Evolutionary conservation across 225 moss, liverwort and hornwort species (phyloP), one percentile per base, ranked within the genome.

Genomic region (Neckera pumila): DNA sequence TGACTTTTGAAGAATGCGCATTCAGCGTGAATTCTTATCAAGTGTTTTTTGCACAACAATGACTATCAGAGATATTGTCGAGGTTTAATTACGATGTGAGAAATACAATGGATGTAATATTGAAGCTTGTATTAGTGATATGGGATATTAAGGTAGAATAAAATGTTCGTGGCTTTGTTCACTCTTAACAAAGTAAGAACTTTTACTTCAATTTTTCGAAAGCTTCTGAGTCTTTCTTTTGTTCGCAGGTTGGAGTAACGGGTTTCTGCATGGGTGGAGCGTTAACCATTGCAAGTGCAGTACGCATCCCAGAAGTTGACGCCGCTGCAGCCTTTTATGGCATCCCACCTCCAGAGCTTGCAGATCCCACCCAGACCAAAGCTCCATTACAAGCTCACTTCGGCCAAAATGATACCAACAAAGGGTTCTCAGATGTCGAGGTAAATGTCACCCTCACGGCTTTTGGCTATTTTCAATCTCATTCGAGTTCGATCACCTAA

Each of bases 191-290:
- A 43, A 38, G 26, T 60, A 74, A 25, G 27, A 36, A n/a, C 6
- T 12, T 72, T 49, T 34, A 14, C 12, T 72, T 80, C 65, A 13
- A 3, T 49, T 74, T 57, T 20, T 42, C 45, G 30, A 57, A 79
- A 64, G 25, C 12, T 21, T 57, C 26, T 75, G 61, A 84, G 17
- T 6, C 23, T n/a, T 51, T 5, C 57, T 75, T 58, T 74, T 76
- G 83, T 54, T 63, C 18, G 54, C 91, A 98, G 97, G 94, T 98
- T 85, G 97, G 96, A 83, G 95, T 94, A 13, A 87, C 89, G 30
- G 97, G 98, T 43, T 95, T 92, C 69, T 98, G 98, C 87, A 97
- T 97, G 98, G 98, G 98, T 75, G 97, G 98, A 84, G 98, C 97
- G 42, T 84, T 98, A 80, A 34, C 91, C 59, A 64, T 97, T 77